Conservation (phyloP, 1,284 basidiomycete species). For the Sporisorium iseilematis-ciliati region DNA sequence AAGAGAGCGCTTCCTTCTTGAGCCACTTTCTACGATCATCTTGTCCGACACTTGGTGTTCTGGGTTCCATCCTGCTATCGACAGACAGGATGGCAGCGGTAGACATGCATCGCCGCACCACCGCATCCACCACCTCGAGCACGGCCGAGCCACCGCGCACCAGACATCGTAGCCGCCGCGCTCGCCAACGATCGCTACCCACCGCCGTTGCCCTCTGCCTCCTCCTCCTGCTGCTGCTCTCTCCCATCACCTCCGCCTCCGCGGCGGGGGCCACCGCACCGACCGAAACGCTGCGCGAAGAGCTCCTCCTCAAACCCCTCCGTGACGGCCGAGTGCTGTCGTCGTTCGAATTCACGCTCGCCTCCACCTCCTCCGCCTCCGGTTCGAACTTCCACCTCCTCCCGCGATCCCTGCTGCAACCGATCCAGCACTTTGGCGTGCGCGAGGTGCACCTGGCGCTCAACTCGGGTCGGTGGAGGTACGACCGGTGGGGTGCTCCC, state of each 20-base stretch:
- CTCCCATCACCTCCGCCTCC: background rate
- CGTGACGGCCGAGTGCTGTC: slow-evolving; percentile 85
- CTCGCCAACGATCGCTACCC: background rate
- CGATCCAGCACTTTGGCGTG: slow-evolving; percentile 84
- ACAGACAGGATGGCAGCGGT: background rate
- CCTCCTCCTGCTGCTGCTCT: background rate
- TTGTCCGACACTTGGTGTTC: too few species aligned
- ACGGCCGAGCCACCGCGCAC: background rate
- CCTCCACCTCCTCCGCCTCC: slow-evolving; percentile 34
- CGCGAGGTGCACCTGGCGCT: slow-evolving; percentile 86
- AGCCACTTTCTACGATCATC: too few species aligned
- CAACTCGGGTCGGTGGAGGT: slow-evolving; percentile 91
- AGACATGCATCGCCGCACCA: background rate
- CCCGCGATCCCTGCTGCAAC: slow-evolving; percentile 85
- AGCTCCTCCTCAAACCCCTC: slow-evolving; percentile 80
- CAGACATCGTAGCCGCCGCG: background rate
- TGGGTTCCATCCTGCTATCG: background rate
- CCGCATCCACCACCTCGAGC: background rate
- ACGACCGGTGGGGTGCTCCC: slow-evolving; percentile 77
- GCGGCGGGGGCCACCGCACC: too few species aligned
- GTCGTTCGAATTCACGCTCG: slow-evolving; percentile 74
- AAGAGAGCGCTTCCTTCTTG: background rate
- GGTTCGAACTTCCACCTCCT: slow-evolving; percentile 73
- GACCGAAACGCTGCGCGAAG: slow-evolving; percentile 73
- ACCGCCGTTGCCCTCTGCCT: too few species aligned